Evolutionary conservation across 352 stramenopile genomes (phyloP), one percentile per base, ranked within the genome.

Genomic region (Pythium grandisporangium): DNA sequence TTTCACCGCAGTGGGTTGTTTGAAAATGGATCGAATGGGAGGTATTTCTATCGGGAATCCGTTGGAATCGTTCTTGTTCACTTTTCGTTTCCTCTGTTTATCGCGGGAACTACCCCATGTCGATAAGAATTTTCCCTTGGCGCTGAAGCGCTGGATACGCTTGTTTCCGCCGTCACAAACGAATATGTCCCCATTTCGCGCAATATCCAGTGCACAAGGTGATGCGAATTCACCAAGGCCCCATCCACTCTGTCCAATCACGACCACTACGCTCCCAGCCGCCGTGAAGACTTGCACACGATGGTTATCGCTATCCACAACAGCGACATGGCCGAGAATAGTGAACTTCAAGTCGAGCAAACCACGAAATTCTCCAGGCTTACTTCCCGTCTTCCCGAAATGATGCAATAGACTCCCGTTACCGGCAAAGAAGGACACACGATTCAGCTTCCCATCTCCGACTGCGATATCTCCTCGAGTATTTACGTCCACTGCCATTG

Each of bases 131-230:
- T 56, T 63, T 0, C 70, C 62, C 43, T 63, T 68, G 20, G 48
- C 52, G 11, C 40, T 73, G 32, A 86, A 66, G 1, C 70, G 53
- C 37, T 84, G 70, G 27, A 84, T 64, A 20, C 73, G 65, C 19
- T 80, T 66, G 38, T 86, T 86, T 6, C 60, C 73, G 20, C 54
- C 37, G 37, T 86, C 73, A 19, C 64, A 76, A 7, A 86, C 65
- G 22, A 82, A 80, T 13, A 82, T 16, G 1, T 84, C 70, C 0
- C 67, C 70, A 8, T 63, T 63, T 24, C 46, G 53, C 12, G 56
- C 60, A 6, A 82, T 43, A 14, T 50, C 57, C 14, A 84, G 13
- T 19, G 68, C 63, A 14, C 61, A 61, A 0, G 70, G 73, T 5
- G 53, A 50, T 2, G 51, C 23, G 2, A 86, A 58, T 30, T 77